Evolutionary conservation across 2,329 filamentous ascomycete genomes (phyloP), one percentile per base, ranked within the genome.

Genomic region (Fusarium solani-melongenae): DNA sequence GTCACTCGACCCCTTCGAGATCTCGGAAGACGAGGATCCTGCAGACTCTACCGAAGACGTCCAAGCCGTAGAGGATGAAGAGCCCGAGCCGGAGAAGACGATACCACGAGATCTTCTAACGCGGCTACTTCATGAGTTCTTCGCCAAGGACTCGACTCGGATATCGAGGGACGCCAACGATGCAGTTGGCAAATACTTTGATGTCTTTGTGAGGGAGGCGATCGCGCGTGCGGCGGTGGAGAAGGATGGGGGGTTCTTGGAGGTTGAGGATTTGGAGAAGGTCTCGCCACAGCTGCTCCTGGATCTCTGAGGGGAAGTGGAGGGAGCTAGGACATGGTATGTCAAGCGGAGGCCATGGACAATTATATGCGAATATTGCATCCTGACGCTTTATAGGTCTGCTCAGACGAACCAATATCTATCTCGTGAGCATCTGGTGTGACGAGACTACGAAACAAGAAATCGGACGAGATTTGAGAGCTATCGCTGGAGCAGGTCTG

Each of bases 181-280:
- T 8, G 89, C 95, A 1, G 89, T 95, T 67, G 92, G 91, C 15
- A 94, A 92, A 83, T 98, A 98, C 81, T 88, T 98, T 82, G 94
- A 98, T 82, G 90, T 96, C 0, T 98, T 98, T 83, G 93, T 98
- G 62, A 88, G 93, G 70, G 96, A 98, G 84, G 94, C 94, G 1
- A 91, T 98, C 80, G 94, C 94, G 17, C 85, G 96, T 79, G 92
- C 94, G 41, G 90, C 91, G 11, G 90, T 91, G 67, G 93, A 94
- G 85, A 92, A 92, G 79, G 86, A 86, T 34, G 87, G 90, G 67
- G 91, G 89, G 5, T 95, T 95, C 79, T 81, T 96, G 38, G 94
- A 96, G 89, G 92, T 97, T 53, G 94, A 97, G 79, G 95, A 98
- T 84, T 80, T 98, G 69, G 95, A 98, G 84, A 96, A 94, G 83